Conservation (phyloP, 2,329 filamentous ascomycete species). For the Rhinocladiella mackenziei region DNA sequence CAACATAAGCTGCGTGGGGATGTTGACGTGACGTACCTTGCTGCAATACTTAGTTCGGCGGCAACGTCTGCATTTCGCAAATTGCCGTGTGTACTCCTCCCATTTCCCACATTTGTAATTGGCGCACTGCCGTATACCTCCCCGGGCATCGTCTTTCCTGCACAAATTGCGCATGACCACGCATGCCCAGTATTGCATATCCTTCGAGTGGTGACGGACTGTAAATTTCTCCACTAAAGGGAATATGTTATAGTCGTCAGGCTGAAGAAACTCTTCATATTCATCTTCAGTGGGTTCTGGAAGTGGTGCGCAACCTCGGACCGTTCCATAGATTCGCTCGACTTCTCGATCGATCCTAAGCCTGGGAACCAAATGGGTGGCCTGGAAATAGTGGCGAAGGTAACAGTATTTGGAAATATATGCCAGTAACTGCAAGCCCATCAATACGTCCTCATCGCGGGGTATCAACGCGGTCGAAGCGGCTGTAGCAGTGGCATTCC, state of each 20-base stretch:
- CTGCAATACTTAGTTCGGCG: conserved; percentile 98
- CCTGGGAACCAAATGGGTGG: conserved; percentile 86
- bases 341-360: conserved; percentile 87
- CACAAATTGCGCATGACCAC: conserved; percentile 99
- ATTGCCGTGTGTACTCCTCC: conserved; percentile 95
- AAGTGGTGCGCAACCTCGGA: conserved; percentile 38
- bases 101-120: conserved; percentile 98
- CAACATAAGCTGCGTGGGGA: not conserved
- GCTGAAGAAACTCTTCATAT: conserved; percentile 81
- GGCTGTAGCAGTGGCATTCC: conserved; percentile 62
- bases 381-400: conserved; percentile 88
- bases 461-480: conserved; percentile 87
- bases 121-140: conserved; percentile 92
- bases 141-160: conserved; percentile 91
- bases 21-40: conserved; percentile 55
- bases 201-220: conserved; percentile 85
- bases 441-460: conserved; percentile 92
- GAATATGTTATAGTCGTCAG: conserved; percentile 97
- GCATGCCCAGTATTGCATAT: conserved; percentile 99
- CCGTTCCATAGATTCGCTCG: conserved; percentile 70
- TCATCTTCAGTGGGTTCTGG: conserved; percentile 57
- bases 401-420: conserved; percentile 99
- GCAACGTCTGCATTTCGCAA: conserved; percentile 95
- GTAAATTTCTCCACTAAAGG: conserved; percentile 98
- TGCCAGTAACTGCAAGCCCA: conserved; percentile 93